Percentiles rank a stretch among this genome's conserved stretches.
These are phyloP conservation scores for Gnaphalium uliginosum DNA, from an alignment of 129 eudicot genomes.

Conservation along the genomic window DNA sequence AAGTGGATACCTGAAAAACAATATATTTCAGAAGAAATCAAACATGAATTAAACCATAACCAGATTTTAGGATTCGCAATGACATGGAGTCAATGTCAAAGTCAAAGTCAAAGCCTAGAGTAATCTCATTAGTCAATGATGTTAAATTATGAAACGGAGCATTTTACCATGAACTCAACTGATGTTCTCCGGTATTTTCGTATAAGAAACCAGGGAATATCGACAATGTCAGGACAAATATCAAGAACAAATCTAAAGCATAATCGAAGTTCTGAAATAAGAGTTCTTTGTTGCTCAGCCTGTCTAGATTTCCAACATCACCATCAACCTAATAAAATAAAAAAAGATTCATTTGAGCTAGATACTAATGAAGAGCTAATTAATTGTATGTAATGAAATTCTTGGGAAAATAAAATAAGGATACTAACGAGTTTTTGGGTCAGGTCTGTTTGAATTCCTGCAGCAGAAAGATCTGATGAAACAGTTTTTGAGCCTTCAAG, in stretches of 20 bases:
- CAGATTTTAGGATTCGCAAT: not conserved
- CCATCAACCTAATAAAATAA: constrained; percentile 26
- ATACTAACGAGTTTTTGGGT: constrained; percentile 28
- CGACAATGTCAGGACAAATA: constrained; percentile 62
- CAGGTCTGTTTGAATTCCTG: constrained; percentile 48
- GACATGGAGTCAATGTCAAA: not conserved
- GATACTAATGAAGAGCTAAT: not conserved
- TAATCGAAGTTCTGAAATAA: constrained; percentile 58
- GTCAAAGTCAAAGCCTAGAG: not conserved
- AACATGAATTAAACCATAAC: not conserved
- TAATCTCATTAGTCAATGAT: not conserved
- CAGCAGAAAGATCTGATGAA: constrained; percentile 72
- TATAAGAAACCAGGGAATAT: constrained; percentile 77
- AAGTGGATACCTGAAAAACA: constrained; percentile 57
- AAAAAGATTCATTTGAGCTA: not conserved
- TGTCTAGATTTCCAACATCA: constrained; percentile 27
- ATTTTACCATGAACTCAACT: constrained; percentile 61
- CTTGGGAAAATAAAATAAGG: not conserved
- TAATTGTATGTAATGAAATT: not conserved
- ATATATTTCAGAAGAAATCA: not conserved
- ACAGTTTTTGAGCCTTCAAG: constrained; percentile 77
- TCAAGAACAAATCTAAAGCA: constrained; percentile 54
- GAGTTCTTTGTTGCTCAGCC: constrained; percentile 59
- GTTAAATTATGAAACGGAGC: not conserved
- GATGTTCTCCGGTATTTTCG: constrained; percentile 73